Percentiles rank a stretch among this genome's conserved stretches.
Evolutionary conservation across 306 rosid genomes (phyloP).

Genomic region (Malus asiatica): DNA sequence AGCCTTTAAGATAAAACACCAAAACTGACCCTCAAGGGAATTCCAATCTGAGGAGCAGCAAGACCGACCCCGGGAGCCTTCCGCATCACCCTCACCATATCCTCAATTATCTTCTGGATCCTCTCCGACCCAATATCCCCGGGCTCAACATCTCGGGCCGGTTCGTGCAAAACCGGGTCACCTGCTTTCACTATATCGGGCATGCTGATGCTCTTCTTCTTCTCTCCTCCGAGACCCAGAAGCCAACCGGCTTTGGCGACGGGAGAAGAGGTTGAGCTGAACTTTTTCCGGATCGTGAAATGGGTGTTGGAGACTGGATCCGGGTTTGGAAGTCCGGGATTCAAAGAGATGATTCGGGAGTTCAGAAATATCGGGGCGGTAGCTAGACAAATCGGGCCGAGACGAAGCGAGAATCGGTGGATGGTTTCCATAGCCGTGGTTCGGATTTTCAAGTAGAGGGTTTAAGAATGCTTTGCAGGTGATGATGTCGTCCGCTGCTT

Average conservation of each 20-base stretch:
- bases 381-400: constrained; percentile 19
- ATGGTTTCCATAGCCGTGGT: constrained; percentile 39
- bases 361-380: constrained; percentile 14
- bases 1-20: background rate
- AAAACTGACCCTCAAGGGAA: constrained; percentile 60
- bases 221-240: constrained; percentile 48
- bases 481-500: background rate
- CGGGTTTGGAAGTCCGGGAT: background rate
- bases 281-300: constrained; percentile 5
- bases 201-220: constrained; percentile 35
- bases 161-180: constrained; percentile 87
- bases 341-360: background rate
- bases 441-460: background rate
- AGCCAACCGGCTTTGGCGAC: constrained; percentile 73
- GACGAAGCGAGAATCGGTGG: constrained; percentile 36
- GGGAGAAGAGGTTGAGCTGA: constrained; percentile 29
- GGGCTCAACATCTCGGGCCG: constrained; percentile 57
- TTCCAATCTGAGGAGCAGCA: constrained; percentile 94
- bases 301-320: constrained; percentile 4
- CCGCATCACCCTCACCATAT: constrained; percentile 75
- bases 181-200: constrained; percentile 84
- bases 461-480: background rate
- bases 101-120: constrained; percentile 77
- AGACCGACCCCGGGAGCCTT: constrained; percentile 87
- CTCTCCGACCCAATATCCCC: constrained; percentile 58